phyloP scores from a whole-genome alignment of 2,329 filamentous ascomycete species.

The Penicillium sp. region DNA sequence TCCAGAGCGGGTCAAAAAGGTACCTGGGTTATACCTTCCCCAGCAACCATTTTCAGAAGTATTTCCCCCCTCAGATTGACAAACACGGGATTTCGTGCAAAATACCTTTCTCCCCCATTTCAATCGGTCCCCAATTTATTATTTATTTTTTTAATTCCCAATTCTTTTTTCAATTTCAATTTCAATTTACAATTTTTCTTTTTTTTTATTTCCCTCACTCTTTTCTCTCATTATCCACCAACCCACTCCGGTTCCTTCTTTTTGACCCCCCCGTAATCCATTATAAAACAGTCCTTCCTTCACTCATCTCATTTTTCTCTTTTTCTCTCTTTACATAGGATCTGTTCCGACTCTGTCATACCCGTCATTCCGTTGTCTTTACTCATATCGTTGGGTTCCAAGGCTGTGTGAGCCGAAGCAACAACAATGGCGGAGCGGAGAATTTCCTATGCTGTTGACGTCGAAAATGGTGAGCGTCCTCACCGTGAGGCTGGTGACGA shows the following conservation, averaged over 20 bases:
- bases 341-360: constrained; percentile 33
- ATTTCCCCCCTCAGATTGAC: constrained; percentile 5
- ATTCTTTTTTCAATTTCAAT: constrained; percentile 4
- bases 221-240: constrained; percentile 20
- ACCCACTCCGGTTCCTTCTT: constrained; percentile 17
- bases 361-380: constrained; percentile 29
- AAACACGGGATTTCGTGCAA: constrained; percentile 14
- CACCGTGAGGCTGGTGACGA: constrained; percentile 24
- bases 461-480: constrained; percentile 36
- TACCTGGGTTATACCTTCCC: constrained; percentile 8
- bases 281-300: constrained; percentile 33
- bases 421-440: constrained; percentile 39
- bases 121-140: background rate
- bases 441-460: constrained; percentile 39
- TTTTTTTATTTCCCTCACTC: constrained; percentile 8
- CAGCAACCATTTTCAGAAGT: constrained; percentile 16
- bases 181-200: background rate
- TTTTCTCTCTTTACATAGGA: constrained; percentile 26
- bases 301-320: constrained; percentile 15
- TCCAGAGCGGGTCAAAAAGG: constrained; percentile 4
- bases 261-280: constrained; percentile 17
- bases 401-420: constrained; percentile 35
- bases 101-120: constrained; percentile 9
- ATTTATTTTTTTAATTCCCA: background rate
- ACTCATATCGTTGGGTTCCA: constrained; percentile 32